These are phyloP conservation scores for Platanthera guangdongensis DNA, from an alignment of 106 monocot species.

Conservation along the genomic window DNA sequence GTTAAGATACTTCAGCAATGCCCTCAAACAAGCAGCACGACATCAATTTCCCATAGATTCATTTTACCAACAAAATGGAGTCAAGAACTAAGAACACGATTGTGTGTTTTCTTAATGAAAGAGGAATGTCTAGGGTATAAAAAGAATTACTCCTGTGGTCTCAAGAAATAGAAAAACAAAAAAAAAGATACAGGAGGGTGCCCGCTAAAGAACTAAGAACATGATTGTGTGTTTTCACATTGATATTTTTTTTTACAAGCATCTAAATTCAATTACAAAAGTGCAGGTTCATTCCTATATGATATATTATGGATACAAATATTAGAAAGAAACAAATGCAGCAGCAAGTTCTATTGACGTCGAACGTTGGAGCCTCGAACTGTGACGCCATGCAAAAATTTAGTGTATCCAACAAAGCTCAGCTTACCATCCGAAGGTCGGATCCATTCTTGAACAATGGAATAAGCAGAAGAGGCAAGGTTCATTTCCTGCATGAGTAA, in stretches of 20 bases:
- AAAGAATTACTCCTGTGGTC: too few species aligned
- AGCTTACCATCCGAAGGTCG: conserved; percentile 75
- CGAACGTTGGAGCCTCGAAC: conserved; percentile 54
- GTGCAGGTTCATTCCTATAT: not conserved
- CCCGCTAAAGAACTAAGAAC: too few species aligned
- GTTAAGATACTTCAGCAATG: too few species aligned
- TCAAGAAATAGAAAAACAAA: too few species aligned
- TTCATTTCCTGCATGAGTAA: conserved; percentile 67
- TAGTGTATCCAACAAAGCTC: conserved; percentile 83
- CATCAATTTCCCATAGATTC: too few species aligned
- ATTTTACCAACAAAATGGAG: too few species aligned
- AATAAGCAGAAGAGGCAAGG: conserved; percentile 44
- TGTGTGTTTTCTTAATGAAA: too few species aligned
- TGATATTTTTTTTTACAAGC: not conserved
- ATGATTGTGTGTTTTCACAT: not conserved
- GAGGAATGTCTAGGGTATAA: too few species aligned
- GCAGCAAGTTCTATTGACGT: conserved; percentile 15
- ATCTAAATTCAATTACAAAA: not conserved
- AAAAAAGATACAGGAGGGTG: too few species aligned
- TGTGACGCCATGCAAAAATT: conserved; percentile 93
- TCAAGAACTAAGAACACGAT: too few species aligned
- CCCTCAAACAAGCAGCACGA: too few species aligned
- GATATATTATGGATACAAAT: not conserved
- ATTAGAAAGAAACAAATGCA: conserved; percentile 4
- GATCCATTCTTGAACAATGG: conserved; percentile 83